These are phyloP conservation scores for Jacaranda mimosifolia DNA, from an alignment of 257 asterid genomes.

Conservation along the genomic window DNA sequence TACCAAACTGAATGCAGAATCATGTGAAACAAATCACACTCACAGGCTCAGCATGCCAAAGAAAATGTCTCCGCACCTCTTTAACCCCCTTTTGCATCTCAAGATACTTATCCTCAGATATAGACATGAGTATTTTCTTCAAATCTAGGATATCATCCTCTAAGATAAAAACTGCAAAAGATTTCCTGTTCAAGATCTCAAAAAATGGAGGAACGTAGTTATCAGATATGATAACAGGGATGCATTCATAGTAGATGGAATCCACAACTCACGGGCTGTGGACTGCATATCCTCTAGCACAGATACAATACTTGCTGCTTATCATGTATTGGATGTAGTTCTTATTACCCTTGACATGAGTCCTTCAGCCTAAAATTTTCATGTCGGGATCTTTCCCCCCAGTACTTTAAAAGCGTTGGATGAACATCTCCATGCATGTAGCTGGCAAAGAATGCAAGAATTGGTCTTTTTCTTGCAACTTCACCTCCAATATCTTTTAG, in stretches of 20 bases:
- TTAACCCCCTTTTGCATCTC: conserved; percentile 48
- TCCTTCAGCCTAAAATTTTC: conserved; percentile 42
- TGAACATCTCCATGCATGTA: conserved; percentile 54
- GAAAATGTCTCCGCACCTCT: conserved; percentile 52
- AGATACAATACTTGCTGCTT: conserved; percentile 54
- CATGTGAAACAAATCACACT: conserved; percentile 61
- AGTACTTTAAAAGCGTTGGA: conserved; percentile 46
- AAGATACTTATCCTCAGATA: conserved; percentile 44
- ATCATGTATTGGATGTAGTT: conserved; percentile 49
- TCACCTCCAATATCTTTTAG: conserved; percentile 45
- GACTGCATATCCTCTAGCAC: conserved; percentile 56
- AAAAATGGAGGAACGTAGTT: conserved; percentile 55
- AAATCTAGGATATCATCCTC: conserved; percentile 54
- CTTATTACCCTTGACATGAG: conserved; percentile 41
- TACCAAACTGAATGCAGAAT: conserved; percentile 58
- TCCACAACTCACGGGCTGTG: conserved; percentile 58
- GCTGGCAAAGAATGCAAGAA: conserved; percentile 59
- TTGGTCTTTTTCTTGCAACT: conserved; percentile 32
- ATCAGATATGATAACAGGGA: conserved; percentile 55
- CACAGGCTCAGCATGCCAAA: conserved; percentile 52
- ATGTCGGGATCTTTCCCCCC: conserved; percentile 57
- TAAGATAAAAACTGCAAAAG: conserved; percentile 49
- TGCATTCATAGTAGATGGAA: conserved; percentile 47
- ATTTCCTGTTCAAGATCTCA: conserved; percentile 56
- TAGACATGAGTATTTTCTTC: conserved; percentile 50